Evolutionary conservation across 768 basidiomycete genomes (phyloP), one percentile per base, ranked within the genome.

Genomic region (Pleurotus ostreatus): DNA sequence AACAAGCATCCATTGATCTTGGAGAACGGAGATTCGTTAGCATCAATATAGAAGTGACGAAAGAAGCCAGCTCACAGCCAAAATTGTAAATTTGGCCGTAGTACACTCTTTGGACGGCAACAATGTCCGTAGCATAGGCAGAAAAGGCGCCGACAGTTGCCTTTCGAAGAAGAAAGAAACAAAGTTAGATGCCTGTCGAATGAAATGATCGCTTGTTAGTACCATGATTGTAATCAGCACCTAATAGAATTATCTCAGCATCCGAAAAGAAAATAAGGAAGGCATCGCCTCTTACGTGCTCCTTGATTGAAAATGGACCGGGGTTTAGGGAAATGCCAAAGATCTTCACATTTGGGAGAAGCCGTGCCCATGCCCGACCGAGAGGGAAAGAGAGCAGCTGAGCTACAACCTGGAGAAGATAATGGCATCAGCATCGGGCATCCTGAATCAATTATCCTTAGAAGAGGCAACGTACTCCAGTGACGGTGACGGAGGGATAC

Each of bases 1-100:
- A 22, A 92, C 86, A 16, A 91, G 70, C 68, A 91, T 81, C 85
- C 89, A 88, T 71, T 89, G 87, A 67, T 91, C 88, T 80, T 30
- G 46, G 55, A 34, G 30, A 34, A 34, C 51, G 15, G 26, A 16
- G 8, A 49, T 38, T 20, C 25, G 57, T 38, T 38, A 40, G 38
- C 52, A n/a, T 46, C 39, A 39, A 11, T 30, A 20, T 9, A 15
- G 13, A 45, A 18, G 46, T 12, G 15, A 34, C 34, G 37, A 11
- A 25, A 38, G n/a, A 45, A 22, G 22, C 9, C 41, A 11, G 69
- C 83, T 57, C 56, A 85, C 85, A 80, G 26, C 71, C 65, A 57
- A 80, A 88, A 57, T 77, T 76, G 66, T 83, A 87, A 57, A 68
- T 76, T 65, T 83, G 88, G 60, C 84, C 70, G 63, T 90, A 92